Base-by-base conservation (phyloP, 2,329 filamentous ascomycete species). In the Fusarium agapanthi region DNA sequence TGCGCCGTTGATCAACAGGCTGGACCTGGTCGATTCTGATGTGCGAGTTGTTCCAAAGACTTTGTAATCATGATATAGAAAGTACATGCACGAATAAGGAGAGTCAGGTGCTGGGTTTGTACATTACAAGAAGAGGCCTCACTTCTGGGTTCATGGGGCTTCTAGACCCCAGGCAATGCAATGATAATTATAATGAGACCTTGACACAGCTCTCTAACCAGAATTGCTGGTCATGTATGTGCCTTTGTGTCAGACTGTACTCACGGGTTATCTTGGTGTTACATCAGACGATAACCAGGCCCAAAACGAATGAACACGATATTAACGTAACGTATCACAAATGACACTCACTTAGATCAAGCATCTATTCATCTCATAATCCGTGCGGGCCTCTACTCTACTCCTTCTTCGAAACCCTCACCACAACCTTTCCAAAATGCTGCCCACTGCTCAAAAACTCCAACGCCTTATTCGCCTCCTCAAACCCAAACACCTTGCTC, bases 351-450 rank as follows among this genome's bases (percentile, higher is more conserved):
- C 16, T 28, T 43, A n/a, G 37, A 41, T 35, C 41, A 6, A 44
- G 6, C 7, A 20, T 47, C 34, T 58, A 30, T 65, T 34, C 34
- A 50, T 30, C 28, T 41, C 45, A 44, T 26, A 22, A 20, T 1
- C 3, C 22, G 6, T 41, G 8, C 30, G 28, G 22, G 3, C 24
- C 14, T 35, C 20, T 38, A 4, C 7, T 59, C 61, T 59, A 72
- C 37, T 65, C 51, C 37, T 66, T 54, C 70, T 79, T 79, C 14
- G 74, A 78, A 20, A 84, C 81, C 72, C 77, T 85, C 61, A 90
- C 81, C 14, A 87, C 83, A 35, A 90, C 82, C 80, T 90, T 90
- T 30, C 88, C 88, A 76, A 90, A 88, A 73, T 90, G 88, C 70
- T 83, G 84, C 40, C 88, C 86, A 43, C 81, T 83, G 74, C 79